Conservation (phyloP, 2,329 filamentous ascomycete species). For the Neofusicoccum parvum region DNA sequence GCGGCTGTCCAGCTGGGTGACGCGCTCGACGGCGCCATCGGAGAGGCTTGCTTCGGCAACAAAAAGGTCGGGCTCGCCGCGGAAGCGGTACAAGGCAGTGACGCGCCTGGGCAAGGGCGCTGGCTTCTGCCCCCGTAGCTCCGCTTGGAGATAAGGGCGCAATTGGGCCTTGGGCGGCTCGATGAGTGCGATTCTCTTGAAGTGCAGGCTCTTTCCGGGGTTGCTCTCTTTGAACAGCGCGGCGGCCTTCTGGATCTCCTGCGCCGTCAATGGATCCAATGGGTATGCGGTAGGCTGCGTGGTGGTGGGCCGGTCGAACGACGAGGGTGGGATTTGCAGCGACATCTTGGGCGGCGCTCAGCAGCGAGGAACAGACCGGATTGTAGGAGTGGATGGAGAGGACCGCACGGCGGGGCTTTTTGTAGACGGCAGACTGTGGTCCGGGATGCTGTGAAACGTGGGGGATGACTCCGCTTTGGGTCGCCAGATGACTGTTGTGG, state of each 20-base stretch:
- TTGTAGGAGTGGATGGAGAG: too few relatives aligned
- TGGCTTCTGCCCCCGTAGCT: conserved; percentile 37
- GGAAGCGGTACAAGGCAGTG: conserved; percentile 44
- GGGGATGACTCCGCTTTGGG: background rate
- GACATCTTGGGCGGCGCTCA: background rate
- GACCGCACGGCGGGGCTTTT: too few relatives aligned
- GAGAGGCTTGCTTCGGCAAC: conserved; percentile 35
- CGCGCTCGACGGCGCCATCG: conserved; percentile 25
- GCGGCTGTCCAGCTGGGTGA: conserved; percentile 46
- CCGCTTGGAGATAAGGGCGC: conserved; percentile 48
- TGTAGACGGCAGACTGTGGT: too few relatives aligned
- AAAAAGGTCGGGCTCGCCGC: conserved; percentile 37
- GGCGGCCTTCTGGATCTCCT: background rate
- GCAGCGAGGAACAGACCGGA: background rate
- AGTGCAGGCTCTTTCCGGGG: background rate
- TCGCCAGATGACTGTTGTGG: background rate
- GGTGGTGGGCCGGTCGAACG: background rate
- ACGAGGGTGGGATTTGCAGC: background rate
- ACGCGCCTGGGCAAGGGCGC: conserved; percentile 35
- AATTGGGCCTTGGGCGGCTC: conserved; percentile 56
- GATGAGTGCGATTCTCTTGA: conserved; percentile 45
- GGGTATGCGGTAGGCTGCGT: background rate
- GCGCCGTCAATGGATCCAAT: background rate
- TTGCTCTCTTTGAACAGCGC: background rate
- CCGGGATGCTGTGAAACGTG: background rate